These are phyloP conservation scores for Paecilomyces variotii DNA, from an alignment of 2,329 filamentous ascomycete genomes.

Conservation along the genomic window DNA sequence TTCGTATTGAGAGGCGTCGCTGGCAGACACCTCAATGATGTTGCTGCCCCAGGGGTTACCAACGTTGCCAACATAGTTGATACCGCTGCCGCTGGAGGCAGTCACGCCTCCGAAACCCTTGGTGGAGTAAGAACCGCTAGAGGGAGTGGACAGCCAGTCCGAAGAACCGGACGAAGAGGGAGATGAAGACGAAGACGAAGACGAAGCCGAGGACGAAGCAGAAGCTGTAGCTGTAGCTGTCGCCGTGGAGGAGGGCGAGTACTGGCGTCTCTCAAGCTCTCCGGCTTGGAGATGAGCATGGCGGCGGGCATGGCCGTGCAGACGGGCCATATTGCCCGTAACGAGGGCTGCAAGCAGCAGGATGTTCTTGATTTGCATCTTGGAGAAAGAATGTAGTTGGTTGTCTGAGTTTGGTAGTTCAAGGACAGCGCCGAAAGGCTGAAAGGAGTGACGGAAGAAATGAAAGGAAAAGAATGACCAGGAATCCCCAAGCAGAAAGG, in stretches of 20 bases:
- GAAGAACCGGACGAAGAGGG: background rate
- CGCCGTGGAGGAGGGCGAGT: background rate
- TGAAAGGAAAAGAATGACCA: background rate
- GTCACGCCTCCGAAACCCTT: constrained; percentile 12
- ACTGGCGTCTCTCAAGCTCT: constrained; percentile 12
- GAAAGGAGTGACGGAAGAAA: background rate
- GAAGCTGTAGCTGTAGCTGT: constrained; percentile 1
- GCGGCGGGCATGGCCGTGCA: constrained; percentile 11
- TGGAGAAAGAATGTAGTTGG: constrained; percentile 3
- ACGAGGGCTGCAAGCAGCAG: constrained; percentile 24
- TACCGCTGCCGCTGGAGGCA: constrained; percentile 11
- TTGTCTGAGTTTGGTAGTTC: background rate
- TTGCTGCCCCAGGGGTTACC: constrained; percentile 32
- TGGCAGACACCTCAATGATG: constrained; percentile 26
- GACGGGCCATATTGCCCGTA: constrained; percentile 14
- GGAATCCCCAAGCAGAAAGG: background rate
- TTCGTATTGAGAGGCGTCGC: constrained; percentile 25
- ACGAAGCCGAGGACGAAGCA: constrained; percentile 2
- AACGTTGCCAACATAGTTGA: constrained; percentile 19
- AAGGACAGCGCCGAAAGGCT: background rate
- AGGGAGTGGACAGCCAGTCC: background rate
- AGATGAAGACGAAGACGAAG: constrained; percentile 3
- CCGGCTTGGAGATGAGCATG: constrained; percentile 5
- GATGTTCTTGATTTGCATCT: constrained; percentile 24
- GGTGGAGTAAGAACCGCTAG: background rate